phyloP scores from a whole-genome alignment of 345 rosid species.

The Rhodamnia argentea region DNA sequence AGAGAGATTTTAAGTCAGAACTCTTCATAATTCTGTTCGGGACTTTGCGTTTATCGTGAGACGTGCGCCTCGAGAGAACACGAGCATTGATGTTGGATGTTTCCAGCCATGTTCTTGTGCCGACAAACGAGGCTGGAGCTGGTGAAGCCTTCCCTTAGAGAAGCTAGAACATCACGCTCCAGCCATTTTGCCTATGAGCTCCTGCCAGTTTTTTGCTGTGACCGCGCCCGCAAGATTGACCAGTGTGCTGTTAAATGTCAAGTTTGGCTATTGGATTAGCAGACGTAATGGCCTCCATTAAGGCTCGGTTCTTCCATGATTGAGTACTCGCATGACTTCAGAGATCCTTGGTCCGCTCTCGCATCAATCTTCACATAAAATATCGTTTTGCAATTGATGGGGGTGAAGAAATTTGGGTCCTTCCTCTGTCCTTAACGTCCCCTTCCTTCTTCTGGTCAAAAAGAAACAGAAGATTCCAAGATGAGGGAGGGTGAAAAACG shows the following conservation, averaged over 20 bases:
- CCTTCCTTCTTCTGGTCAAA: neutral
- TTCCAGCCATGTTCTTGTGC: neutral
- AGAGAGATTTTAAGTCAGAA: neutral
- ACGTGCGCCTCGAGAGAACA: neutral
- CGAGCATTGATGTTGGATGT: neutral
- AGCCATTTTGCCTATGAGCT: neutral
- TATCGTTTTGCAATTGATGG: neutral
- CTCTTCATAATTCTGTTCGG: neutral
- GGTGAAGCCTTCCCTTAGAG: neutral
- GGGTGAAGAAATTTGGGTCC: neutral
- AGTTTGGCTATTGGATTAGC: neutral
- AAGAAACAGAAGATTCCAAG: neutral
- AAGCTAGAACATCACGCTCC: neutral
- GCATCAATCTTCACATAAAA: neutral
- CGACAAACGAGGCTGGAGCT: neutral
- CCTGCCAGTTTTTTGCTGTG: neutral
- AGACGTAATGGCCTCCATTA: neutral
- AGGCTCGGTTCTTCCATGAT: conserved; percentile 17
- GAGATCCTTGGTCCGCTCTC: neutral
- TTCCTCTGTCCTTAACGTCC: neutral
- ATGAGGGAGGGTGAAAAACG: neutral
- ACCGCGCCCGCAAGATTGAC: conserved; percentile 1
- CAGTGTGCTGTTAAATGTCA: neutral
- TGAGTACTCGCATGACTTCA: conserved; percentile 6
- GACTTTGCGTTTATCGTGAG: neutral